Conservation (phyloP, 441 rosid genomes). For the Dalechampia spathulata region DNA sequence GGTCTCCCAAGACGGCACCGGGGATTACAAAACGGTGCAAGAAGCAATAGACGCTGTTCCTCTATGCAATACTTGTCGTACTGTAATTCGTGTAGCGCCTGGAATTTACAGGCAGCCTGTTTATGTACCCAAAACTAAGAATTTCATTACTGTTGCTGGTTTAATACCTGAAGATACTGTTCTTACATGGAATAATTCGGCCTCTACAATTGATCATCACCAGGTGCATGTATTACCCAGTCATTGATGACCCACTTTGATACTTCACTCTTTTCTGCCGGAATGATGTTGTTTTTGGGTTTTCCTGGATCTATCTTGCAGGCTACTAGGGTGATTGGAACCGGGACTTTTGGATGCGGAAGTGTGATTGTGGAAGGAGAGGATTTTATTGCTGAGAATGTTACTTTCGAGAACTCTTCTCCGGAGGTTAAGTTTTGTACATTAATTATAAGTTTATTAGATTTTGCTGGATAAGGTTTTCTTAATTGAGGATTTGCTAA, state of each 20-base stretch:
- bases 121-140: constrained; percentile 91
- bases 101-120: constrained; percentile 78
- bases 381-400: constrained; percentile 90
- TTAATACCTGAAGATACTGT: constrained; percentile 59
- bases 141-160: constrained; percentile 80
- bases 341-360: constrained; percentile 95
- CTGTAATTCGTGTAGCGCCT: constrained; percentile 69
- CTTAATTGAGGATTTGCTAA: not conserved
- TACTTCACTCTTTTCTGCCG: not conserved
- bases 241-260: not conserved
- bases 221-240: constrained; percentile 67
- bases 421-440: constrained; percentile 60
- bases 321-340: constrained; percentile 74
- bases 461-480: too few species aligned
- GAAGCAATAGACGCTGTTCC: constrained; percentile 83
- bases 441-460: too few species aligned
- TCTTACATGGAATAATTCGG: constrained; percentile 81
- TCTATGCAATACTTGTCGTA: constrained; percentile 56
- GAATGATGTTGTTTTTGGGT: not conserved
- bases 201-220: constrained; percentile 74
- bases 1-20: constrained; percentile 71
- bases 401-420: constrained; percentile 91
- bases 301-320: constrained; percentile 15
- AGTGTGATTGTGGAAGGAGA: constrained; percentile 90
- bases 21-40: constrained; percentile 67